phyloP scores from a whole-genome alignment of 805 yeast genomes.

The Blastobotrys terrestris region DNA sequence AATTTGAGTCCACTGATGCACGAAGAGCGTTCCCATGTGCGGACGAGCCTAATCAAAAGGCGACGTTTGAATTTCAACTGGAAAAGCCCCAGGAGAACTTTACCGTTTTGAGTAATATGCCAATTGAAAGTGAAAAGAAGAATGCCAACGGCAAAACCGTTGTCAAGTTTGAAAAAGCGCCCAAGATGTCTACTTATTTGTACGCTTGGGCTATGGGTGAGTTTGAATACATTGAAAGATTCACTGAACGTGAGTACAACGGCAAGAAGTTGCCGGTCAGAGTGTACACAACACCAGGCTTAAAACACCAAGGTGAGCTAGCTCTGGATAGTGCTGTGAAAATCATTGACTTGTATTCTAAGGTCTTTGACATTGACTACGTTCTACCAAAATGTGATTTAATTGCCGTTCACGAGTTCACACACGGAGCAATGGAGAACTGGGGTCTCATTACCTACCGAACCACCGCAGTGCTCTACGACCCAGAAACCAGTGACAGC shows the following conservation, averaged over 20 bases:
- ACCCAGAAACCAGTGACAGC: constrained; percentile 56
- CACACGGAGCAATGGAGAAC: constrained; percentile 89
- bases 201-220: constrained; percentile 82
- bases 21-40: constrained; percentile 83
- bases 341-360: constrained; percentile 66
- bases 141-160: constrained; percentile 49
- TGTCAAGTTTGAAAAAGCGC: constrained; percentile 74
- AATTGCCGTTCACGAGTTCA: constrained; percentile 77
- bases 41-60: constrained; percentile 78
- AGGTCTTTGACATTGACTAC: constrained; percentile 67
- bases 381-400: constrained; percentile 77
- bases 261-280: constrained; percentile 69
- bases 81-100: constrained; percentile 33
- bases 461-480: constrained; percentile 66
- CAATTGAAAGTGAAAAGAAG: constrained; percentile 63
- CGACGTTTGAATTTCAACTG: constrained; percentile 60
- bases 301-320: constrained; percentile 62
- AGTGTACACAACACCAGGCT: constrained; percentile 76
- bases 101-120: constrained; percentile 35
- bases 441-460: constrained; percentile 69
- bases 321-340: constrained; percentile 72
- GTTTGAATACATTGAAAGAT: constrained; percentile 61
- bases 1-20: constrained; percentile 83
- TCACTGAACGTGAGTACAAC: constrained; percentile 32
- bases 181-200: constrained; percentile 77